Percentiles rank a stretch among this genome's conserved stretches.
Conservation (phyloP, 192 early-diverging fungal genomes). For the Coemansia pectinata region DNA sequence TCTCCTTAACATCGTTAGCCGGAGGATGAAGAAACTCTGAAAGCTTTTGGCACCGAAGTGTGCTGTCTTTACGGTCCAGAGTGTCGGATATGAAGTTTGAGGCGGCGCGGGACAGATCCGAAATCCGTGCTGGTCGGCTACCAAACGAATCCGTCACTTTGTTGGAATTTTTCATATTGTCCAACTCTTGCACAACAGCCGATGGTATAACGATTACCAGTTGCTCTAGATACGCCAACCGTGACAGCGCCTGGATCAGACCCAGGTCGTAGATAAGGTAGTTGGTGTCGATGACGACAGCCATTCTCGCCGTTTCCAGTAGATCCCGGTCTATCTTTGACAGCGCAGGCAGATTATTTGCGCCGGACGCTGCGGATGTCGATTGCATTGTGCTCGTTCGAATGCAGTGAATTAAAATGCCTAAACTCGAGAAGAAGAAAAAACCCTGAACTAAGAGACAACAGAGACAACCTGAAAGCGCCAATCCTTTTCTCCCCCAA, state of each 20-base stretch:
- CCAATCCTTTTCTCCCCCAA: neutral
- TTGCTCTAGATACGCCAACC: neutral
- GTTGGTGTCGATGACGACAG: slow-evolving; percentile 48
- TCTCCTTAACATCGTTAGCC: too few relatives aligned
- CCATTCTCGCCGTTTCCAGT: slow-evolving; percentile 14
- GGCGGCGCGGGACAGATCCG: slow-evolving; percentile 26
- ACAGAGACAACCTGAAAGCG: neutral
- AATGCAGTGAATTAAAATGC: neutral
- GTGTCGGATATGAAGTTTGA: slow-evolving; percentile 33
- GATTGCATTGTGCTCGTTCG: neutral
- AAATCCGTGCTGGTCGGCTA: neutral
- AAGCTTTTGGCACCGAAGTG: slow-evolving; percentile 35
- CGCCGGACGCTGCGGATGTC: neutral
- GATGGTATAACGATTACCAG: slow-evolving; percentile 39
- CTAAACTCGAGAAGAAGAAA: neutral
- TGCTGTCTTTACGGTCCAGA: slow-evolving; percentile 20
- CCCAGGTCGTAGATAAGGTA: slow-evolving; percentile 37
- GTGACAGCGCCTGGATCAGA: slow-evolving; percentile 18
- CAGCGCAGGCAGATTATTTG: neutral
- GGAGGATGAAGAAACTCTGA: slow-evolving; percentile 32
- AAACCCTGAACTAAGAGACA: neutral
- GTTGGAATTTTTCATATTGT: slow-evolving; percentile 27
- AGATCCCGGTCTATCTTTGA: slow-evolving; percentile 4
- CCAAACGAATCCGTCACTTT: neutral
- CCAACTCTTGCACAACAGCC: slow-evolving; percentile 45